These are phyloP conservation scores for Tylopilus felleus DNA, from an alignment of 768 basidiomycete genomes.

Conservation along the genomic window DNA sequence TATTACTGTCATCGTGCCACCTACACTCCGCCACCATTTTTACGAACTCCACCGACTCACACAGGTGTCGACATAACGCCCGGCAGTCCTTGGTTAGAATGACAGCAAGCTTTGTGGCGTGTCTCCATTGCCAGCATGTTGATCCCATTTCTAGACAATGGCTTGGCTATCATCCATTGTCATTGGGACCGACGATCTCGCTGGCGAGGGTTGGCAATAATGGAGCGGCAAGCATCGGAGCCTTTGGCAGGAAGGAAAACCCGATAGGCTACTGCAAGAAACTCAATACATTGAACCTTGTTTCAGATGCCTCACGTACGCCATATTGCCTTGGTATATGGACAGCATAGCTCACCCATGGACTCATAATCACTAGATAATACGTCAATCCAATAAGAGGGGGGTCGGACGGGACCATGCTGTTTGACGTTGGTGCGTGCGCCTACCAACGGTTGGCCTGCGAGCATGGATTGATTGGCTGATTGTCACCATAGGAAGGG, in stretches of 20 bases:
- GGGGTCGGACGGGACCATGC: not conserved
- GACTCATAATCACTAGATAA: not conserved
- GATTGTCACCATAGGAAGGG: not conserved
- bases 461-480: not conserved
- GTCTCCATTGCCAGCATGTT: not conserved
- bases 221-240: not conserved
- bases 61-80: not conserved
- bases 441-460: constrained; percentile 5
- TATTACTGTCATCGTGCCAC: not conserved
- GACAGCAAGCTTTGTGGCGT: not conserved
- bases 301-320: not conserved
- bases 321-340: not conserved
- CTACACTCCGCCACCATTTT: not conserved
- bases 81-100: not conserved
- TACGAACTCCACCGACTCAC: not conserved
- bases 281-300: not conserved
- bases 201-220: not conserved
- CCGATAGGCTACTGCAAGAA: too few relatives aligned
- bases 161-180: not conserved
- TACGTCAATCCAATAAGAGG: not conserved
- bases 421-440: constrained; percentile 10
- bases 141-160: not conserved
- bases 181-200: not conserved
- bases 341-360: not conserved
- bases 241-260: not conserved